Evolutionary conservation across 768 basidiomycete species (phyloP), one percentile per base, ranked within the genome.

Genomic region (Pisolithus tinctorius): DNA sequence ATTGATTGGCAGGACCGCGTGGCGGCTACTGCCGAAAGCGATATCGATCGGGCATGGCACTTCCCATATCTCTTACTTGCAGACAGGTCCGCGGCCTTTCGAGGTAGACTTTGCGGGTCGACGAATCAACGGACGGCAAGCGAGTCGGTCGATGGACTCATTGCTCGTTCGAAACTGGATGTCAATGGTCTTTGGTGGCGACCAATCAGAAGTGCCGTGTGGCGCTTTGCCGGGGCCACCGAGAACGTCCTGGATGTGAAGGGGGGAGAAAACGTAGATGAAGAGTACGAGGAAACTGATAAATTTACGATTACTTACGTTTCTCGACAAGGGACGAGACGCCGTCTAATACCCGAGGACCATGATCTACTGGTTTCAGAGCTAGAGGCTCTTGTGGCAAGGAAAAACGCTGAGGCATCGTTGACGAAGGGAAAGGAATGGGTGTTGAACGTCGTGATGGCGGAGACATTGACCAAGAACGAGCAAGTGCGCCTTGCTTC

Each of bases 71-170:
- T 85, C 3, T 71, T 93, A 7, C 70, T 91, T 47, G 72, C 81
- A 6, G 89, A 93, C 66, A 77, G 91, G 17, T 85, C 83, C 38
- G 91, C 90, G 0, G 77, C 89, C 0, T 84, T 86, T 66, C 74
- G 86, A 3, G 88, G 88, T 0, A 54, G 65, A 4, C 62, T 78
- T 3, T 88, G 87, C 51, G 85, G 84, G 10, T 69, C 71, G 26
- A 73, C 74, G 54, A 85, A 81, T 4, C 85, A 88, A 58, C 74
- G 90, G 16, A 89, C 80, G 0, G 88, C 88, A 0, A 78, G 84
- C 1, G 81, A 83, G 62, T 83, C 89, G 7, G 73, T 77, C 67
- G 75, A 83, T 44, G 65, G 70, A 52, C 80, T 84, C 74, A 36
- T 63, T 31, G 56, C 60, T 37, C 58, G 67, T 5, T 69, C 67